Base-by-base conservation (phyloP, 2,329 filamentous ascomycete genomes). In the Hirsutella rhossiliensis region DNA sequence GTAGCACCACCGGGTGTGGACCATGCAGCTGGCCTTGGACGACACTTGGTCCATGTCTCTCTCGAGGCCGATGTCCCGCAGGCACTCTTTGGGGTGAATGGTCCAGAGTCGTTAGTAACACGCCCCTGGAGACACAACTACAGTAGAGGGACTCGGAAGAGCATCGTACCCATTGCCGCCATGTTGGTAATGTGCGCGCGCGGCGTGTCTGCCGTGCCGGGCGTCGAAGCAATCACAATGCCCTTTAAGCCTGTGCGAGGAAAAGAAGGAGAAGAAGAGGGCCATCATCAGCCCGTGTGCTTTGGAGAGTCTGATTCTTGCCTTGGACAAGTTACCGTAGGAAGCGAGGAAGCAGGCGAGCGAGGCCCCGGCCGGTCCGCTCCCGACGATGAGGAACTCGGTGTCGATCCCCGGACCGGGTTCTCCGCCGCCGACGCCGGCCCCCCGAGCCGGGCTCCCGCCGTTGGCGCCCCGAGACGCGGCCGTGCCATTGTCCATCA, bases 101-200 rank as follows among this genome's bases (percentile, higher is more conserved):
- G 13, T n/a, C 12, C 5, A 32, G 5, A n/a, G n/a, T 5, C 12
- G 31, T n/a, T 11, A n/a, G 12, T n/a, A n/a, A n/a, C n/a, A n/a
- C n/a, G n/a, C n/a, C 31, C n/a, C 31, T 3, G 31, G 13, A 17
- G 31, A 34, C 31, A 15, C 31, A 8, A 8, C 29, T 8, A 31
- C 8, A 31, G 29, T 31, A 31, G 13, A 8, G 8, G 29, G 13
- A 2, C 31, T 34, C 8, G n/a, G 8, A 9, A 18, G 34, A n/a
- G 19, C 19, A 8, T 38, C 52, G 31, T 53, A 66, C 65, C 64
- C 17, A 75, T 54, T 0, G 73, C 73, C 0, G 73, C 74, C 56
- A 72, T 72, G 53, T 79, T 81, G 38, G 72, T 78, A 45, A 79
- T 75, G 53, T 80, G 76, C 1, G 76, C 76, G 23, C 77, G 62